A percentile compares a stretch with the other conserved stretches of the same genome.
These are phyloP conservation scores for Magnaporthales sp. DNA, from an alignment of 2,329 filamentous ascomycete species.

Conservation along the genomic window DNA sequence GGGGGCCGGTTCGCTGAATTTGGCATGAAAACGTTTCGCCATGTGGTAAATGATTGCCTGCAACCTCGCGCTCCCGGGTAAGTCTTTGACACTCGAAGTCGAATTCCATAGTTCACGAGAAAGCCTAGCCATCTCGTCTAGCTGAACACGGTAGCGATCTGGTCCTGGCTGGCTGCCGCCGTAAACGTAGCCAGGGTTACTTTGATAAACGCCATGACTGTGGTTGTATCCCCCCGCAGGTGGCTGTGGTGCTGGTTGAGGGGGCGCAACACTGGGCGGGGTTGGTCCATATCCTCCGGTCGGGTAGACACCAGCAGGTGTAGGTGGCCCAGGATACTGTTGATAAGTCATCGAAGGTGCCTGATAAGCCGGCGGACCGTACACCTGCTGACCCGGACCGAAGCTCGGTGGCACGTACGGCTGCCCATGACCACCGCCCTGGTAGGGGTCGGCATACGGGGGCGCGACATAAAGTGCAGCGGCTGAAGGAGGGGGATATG, in stretches of 20 bases:
- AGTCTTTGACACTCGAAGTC: slow-evolving; percentile 48
- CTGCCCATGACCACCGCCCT: background rate
- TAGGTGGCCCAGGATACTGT: background rate
- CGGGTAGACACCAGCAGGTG: background rate
- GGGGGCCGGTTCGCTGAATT: slow-evolving; percentile 47
- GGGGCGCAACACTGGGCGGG: background rate
- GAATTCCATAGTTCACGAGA: slow-evolving; percentile 56
- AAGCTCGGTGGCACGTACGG: background rate
- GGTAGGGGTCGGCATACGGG: slow-evolving; percentile 4
- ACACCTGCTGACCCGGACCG: background rate
- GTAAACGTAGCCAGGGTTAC: slow-evolving; percentile 11
- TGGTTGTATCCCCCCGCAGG: slow-evolving; percentile 13
- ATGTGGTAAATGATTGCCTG: slow-evolving; percentile 57
- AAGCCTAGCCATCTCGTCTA: slow-evolving; percentile 44
- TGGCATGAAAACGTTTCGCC: slow-evolving; percentile 44
- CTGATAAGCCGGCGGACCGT: slow-evolving; percentile 13
- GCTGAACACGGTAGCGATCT: slow-evolving; percentile 31
- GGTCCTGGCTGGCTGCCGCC: slow-evolving; percentile 13
- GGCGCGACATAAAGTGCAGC: slow-evolving; percentile 1
- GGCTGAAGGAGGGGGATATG: slow-evolving; percentile 7
- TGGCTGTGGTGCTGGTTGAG: slow-evolving; percentile 7
- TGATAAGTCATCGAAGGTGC: slow-evolving; percentile 10
- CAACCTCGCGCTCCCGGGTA: slow-evolving; percentile 54
- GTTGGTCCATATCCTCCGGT: slow-evolving; percentile 2
- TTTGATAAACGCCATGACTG: slow-evolving; percentile 15